These are phyloP conservation scores for Ceratocystis variospora DNA, from an alignment of 2,329 filamentous ascomycete genomes.

Conservation along the genomic window DNA sequence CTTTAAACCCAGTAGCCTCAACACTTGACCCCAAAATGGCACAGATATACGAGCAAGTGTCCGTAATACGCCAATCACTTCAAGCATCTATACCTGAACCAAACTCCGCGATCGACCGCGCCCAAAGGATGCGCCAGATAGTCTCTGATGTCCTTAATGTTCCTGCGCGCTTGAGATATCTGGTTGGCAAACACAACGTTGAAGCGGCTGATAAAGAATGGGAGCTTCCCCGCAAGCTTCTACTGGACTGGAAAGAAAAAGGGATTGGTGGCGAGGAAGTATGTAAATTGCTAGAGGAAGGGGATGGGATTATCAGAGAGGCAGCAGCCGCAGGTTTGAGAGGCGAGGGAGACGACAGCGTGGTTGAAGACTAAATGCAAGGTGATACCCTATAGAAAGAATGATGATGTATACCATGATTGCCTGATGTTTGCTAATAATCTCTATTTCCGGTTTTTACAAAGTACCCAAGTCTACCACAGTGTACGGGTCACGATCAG, in stretches of 20 bases:
- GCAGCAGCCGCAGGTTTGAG: background rate
- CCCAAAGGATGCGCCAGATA: conserved; percentile 37
- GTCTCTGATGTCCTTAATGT: conserved; percentile 49
- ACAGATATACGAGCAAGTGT: conserved; percentile 54
- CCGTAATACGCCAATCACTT: conserved; percentile 39
- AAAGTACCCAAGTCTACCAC: conserved; percentile 43
- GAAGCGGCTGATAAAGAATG: conserved; percentile 48
- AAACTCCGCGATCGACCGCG: conserved; percentile 24
- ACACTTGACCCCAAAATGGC: conserved; percentile 60
- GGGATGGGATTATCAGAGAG: conserved; percentile 35
- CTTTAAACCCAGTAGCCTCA: conserved; percentile 57
- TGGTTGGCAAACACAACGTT: conserved; percentile 45
- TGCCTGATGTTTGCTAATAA: too few species aligned
- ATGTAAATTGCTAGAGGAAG: conserved; percentile 39
- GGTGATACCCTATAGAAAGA: conserved; percentile 14
- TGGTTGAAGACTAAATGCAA: background rate
- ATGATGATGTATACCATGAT: too few species aligned
- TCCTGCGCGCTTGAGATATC: conserved; percentile 42
- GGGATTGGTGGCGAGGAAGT: conserved; percentile 43
- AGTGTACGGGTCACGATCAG: conserved; percentile 77
- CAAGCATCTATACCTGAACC: conserved; percentile 36
- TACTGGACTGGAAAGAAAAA: conserved; percentile 40
- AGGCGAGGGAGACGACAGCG: conserved; percentile 10
- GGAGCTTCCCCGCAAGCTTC: conserved; percentile 38
- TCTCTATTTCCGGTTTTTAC: too few species aligned